These are phyloP conservation scores for Fusarium tjaetaba DNA, from an alignment of 2,329 filamentous ascomycete genomes.

Conservation along the genomic window DNA sequence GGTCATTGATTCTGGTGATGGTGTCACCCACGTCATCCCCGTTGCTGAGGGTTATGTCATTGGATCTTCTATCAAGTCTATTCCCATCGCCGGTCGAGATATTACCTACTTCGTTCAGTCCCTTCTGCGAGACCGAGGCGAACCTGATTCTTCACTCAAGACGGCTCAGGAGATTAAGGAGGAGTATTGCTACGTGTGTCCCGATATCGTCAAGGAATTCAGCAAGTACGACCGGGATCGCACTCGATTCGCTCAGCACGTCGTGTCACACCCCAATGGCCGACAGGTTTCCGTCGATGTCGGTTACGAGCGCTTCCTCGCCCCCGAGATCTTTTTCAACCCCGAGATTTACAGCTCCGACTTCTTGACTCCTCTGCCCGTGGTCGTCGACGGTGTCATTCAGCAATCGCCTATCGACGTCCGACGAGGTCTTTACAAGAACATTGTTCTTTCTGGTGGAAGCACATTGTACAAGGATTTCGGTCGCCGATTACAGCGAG, in stretches of 20 bases:
- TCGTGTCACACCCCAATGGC: conserved; percentile 85
- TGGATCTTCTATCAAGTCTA: conserved; percentile 98
- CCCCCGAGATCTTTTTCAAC: conserved; percentile 99
- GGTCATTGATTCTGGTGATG: conserved; percentile 97
- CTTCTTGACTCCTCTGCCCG: conserved; percentile 93
- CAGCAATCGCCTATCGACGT: conserved; percentile 98
- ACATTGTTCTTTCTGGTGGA: conserved; percentile 97
- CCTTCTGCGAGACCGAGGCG: conserved; percentile 91
- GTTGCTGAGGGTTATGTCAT: conserved; percentile 99
- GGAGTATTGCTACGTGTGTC: conserved; percentile 97
- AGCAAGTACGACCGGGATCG: conserved; percentile 92
- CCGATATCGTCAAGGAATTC: conserved; percentile 99
- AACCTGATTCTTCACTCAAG: conserved; percentile 96
- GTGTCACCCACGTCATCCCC: conserved; percentile 98
- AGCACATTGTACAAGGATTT: conserved; percentile 99
- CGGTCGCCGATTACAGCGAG: conserved; percentile 91
- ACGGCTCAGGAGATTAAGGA: conserved; percentile 99
- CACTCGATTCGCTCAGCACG: conserved; percentile 89
- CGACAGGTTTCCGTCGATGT: conserved; percentile 88
- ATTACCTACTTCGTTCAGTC: conserved; percentile 99
- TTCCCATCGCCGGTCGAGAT: conserved; percentile 96
- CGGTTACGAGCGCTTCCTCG: conserved; percentile 96
- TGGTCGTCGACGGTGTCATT: conserved; percentile 95
- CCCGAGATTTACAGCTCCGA: conserved; percentile 99
- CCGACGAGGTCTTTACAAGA: conserved; percentile 97